Base-by-base conservation (phyloP, 2,329 filamentous ascomycete species). In the Pseudocercospora fuligena region DNA sequence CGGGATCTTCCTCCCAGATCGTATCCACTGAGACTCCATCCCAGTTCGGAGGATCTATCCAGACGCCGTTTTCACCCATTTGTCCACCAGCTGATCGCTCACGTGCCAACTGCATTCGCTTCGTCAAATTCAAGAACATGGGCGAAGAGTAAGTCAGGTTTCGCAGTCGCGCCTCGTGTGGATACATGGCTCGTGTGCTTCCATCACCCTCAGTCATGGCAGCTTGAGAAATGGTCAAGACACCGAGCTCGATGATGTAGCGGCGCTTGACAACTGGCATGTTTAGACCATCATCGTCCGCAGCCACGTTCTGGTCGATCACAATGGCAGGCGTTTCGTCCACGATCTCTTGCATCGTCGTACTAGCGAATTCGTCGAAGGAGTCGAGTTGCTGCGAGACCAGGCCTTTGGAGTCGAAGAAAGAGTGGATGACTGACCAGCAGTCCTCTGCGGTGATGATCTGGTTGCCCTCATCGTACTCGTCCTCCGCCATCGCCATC, bases 311-410 rank as follows among this genome's bases (percentile, higher is more conserved):
- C 79, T 97, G 93, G 77, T 99, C 95, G 71, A 99, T 88, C n/a
- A 92, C 93, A 68, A 98, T 90, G 72, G 90, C 89, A 47, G 92
- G 92, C 78, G 97, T 94, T 80, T 98, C 95, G 75, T 93, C 90
- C 66, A 99, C 91, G 67, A 99, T 88, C 74, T 97, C 92, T 77
- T 98, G 94, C 81, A 99, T 94, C 0, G 94, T 97, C 23, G 92
- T 93, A 67, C 91, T 90, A 65, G 95, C 94, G 76, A 99, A 99
- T 78, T 98, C 94, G 81, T 99, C 93, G 82, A 97, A 99, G 0
- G 96, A 99, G 79, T 98, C 94, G 69, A 98, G 90, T 83, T 99
- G 95, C 81, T 99, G 94, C 16, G 95, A 97, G 23, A 97, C 95
- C 33, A 99, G 87, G 75, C 95, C 94, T 82, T 98, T 99, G 69